Evolutionary conservation across 2,329 filamentous ascomycete genomes (phyloP).

Genomic region (Fusarium sarcochroum): DNA sequence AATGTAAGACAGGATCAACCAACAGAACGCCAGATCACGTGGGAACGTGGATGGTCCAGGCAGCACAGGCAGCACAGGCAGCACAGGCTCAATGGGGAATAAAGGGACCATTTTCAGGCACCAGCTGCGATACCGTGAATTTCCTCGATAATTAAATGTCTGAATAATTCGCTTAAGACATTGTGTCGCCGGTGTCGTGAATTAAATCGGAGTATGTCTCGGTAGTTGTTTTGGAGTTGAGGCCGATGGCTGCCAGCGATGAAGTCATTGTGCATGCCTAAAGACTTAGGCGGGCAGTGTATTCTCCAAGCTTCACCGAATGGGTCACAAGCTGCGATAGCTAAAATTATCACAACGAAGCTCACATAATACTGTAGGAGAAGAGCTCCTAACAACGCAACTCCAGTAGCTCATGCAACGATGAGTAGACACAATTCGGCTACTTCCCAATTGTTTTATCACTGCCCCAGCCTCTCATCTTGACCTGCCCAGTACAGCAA

Average conservation of each 20-base stretch:
- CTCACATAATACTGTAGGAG: no score
- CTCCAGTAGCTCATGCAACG: no score
- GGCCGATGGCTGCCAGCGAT: not conserved
- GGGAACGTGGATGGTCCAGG: not conserved
- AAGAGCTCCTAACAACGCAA: no score
- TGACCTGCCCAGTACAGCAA: no score
- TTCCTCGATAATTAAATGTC: no score
- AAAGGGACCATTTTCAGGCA: not conserved
- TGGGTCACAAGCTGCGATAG: not conserved
- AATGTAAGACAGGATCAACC: not conserved
- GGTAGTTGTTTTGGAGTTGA: not conserved
- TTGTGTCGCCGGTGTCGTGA: not conserved
- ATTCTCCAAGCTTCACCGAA: not conserved
- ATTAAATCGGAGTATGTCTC: not conserved
- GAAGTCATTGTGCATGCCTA: not conserved
- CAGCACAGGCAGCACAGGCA: not conserved
- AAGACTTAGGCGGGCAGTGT: not conserved
- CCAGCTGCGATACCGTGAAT: not conserved
- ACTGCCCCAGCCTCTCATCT: no score
- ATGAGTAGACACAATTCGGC: no score
- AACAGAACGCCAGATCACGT: constrained; percentile 5
- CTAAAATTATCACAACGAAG: not conserved
- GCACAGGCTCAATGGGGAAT: not conserved
- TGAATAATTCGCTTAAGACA: no score
- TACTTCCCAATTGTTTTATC: no score